phyloP scores from a whole-genome alignment of 495 filamentous ascomycete genomes.

The Xylaria acuta region DNA sequence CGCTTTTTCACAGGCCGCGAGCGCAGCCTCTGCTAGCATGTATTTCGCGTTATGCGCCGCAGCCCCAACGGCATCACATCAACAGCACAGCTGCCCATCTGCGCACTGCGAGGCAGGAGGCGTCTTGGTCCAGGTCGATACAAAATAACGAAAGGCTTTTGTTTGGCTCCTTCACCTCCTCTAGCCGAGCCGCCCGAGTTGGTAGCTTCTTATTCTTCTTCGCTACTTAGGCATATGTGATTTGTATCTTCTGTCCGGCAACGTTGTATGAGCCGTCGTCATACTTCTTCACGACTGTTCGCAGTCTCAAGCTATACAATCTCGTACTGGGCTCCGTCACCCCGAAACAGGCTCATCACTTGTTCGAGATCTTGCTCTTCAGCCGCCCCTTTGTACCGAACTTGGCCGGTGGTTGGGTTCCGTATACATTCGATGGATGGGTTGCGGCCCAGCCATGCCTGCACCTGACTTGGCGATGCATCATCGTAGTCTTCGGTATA shows the following conservation, averaged over 20 bases:
- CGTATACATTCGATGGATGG: conserved; percentile 77
- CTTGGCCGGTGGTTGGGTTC: conserved; percentile 75
- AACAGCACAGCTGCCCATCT: conserved; percentile 77
- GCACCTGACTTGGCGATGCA: conserved; percentile 81
- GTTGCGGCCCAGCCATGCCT: conserved; percentile 78
- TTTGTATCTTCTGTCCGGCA: conserved; percentile 84
- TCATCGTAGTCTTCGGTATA: conserved; percentile 84
- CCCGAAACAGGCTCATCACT: conserved; percentile 74
- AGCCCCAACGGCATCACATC: conserved; percentile 73
- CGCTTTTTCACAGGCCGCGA: conserved; percentile 73
- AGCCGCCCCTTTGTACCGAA: conserved; percentile 69
- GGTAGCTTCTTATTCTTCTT: conserved; percentile 75
- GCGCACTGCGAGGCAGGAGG: conserved; percentile 65
- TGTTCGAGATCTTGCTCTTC: conserved; percentile 65
- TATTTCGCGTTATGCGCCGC: too few species aligned
- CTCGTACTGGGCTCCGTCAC: conserved; percentile 74
- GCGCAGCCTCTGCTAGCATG: conserved; percentile 80
- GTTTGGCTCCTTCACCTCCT: conserved; percentile 67
- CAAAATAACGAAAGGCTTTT: conserved; percentile 79
- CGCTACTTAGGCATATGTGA: conserved; percentile 77
- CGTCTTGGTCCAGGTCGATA: conserved; percentile 68
- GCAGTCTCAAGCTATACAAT: conserved; percentile 72
- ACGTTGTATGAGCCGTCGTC: conserved; percentile 64
- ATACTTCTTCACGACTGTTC: conserved; percentile 61
- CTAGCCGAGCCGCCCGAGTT: conserved; percentile 71